phyloP scores from a whole-genome alignment of 108 stramenopile species.

The Stephanodiscus triporus region DNA sequence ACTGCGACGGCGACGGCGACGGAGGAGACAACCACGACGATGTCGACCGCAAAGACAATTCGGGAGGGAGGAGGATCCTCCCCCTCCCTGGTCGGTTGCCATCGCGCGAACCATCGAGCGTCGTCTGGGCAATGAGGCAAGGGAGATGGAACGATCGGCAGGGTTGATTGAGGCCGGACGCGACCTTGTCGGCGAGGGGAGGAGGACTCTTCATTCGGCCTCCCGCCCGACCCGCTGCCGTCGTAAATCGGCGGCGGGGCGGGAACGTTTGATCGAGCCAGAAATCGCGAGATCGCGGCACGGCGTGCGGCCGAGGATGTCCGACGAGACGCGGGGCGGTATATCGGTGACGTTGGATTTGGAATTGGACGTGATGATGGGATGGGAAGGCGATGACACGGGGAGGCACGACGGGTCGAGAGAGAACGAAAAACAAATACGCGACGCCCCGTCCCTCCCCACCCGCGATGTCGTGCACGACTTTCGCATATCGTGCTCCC shows the following conservation, averaged over 20 bases:
- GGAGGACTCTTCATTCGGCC: slow-evolving; percentile 37
- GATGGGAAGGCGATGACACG: too few relatives aligned
- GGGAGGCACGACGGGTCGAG: not conserved
- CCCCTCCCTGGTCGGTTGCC: slow-evolving; percentile 35
- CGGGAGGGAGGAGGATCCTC: not conserved
- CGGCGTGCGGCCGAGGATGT: slow-evolving; percentile 42
- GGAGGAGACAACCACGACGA: not conserved
- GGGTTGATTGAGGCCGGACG: slow-evolving; percentile 22
- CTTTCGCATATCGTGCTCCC: slow-evolving; percentile 46
- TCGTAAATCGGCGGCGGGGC: not conserved
- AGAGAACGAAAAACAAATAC: not conserved
- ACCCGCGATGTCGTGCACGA: slow-evolving; percentile 22
- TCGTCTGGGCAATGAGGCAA: slow-evolving; percentile 28
- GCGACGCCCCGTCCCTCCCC: not conserved
- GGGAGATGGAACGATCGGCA: slow-evolving; percentile 20
- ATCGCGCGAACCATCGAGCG: slow-evolving; percentile 37
- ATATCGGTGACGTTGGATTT: slow-evolving; percentile 44
- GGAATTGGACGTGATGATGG: slow-evolving; percentile 39
- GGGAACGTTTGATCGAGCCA: slow-evolving; percentile 10
- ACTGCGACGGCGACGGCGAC: not conserved
- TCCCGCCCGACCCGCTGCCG: not conserved
- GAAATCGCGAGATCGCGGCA: slow-evolving; percentile 34
- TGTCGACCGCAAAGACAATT: not conserved
- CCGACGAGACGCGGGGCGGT: slow-evolving; percentile 16
- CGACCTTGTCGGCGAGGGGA: slow-evolving; percentile 30